A percentile compares a stretch with the other conserved stretches of the same genome.
Conservation (phyloP, 108 stramenopile species). For the Phaeodactylum tricornutum region DNA sequence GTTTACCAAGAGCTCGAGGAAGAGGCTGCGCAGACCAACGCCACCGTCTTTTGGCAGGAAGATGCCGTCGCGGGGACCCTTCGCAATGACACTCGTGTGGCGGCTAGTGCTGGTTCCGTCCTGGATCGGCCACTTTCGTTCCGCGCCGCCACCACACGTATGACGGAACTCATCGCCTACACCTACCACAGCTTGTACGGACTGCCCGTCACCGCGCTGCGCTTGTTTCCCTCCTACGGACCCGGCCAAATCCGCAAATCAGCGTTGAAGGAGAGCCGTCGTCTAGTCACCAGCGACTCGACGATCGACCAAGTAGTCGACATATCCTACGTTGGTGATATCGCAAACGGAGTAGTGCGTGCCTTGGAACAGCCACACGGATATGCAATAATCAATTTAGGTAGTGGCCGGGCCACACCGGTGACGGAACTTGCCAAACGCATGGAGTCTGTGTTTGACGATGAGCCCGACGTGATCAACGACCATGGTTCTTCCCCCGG, state of each 20-base stretch:
- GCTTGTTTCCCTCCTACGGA: conserved; percentile 98
- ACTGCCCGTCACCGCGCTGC: conserved; percentile 85
- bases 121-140: conserved; percentile 83
- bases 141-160: conserved; percentile 85
- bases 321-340: conserved; percentile 86
- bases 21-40: too few species aligned
- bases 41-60: conserved; percentile 68
- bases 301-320: conserved; percentile 42
- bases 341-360: conserved; percentile 83
- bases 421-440: conserved; percentile 49
- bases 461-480: too few species aligned
- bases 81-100: too few species aligned
- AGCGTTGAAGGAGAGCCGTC: conserved; percentile 51
- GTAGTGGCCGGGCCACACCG: conserved; percentile 86
- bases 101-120: too few species aligned
- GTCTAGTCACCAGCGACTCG: conserved; percentile 92
- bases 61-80: too few species aligned
- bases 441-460: too few species aligned
- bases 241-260: conserved; percentile 18
- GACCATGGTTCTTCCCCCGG: too few species aligned
- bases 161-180: conserved; percentile 93
- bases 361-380: conserved; percentile 89
- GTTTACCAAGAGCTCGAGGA: too few species aligned
- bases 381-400: conserved; percentile 95
- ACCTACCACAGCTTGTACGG: conserved; percentile 95